Evolutionary conservation across 202 grass and related monocot species (phyloP).

Genomic region (Setaria viridis): DNA sequence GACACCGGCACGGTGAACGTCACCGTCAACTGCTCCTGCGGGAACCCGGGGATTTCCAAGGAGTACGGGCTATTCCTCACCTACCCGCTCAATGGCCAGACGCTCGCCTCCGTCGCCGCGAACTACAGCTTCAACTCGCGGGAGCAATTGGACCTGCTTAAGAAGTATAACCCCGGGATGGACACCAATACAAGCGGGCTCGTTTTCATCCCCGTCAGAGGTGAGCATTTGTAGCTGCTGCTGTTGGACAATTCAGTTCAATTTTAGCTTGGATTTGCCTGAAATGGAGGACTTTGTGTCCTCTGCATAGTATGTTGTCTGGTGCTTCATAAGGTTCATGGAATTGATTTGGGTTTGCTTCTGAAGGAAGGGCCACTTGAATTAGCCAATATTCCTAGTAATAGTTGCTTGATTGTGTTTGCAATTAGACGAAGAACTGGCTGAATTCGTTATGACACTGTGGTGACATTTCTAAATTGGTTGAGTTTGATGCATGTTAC

Average conservation of each 20-base stretch:
- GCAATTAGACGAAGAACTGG: neutral
- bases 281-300: neutral
- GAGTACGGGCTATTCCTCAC: constrained; percentile 78
- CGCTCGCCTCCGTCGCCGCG: constrained; percentile 38
- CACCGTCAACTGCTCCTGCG: constrained; percentile 86
- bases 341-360: neutral
- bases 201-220: constrained; percentile 69
- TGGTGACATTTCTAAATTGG: neutral
- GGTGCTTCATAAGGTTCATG: neutral
- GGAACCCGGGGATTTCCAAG: constrained; percentile 37
- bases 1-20: constrained; percentile 35
- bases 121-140: constrained; percentile 31
- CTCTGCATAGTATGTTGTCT: neutral
- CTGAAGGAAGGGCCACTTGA: neutral
- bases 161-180: constrained; percentile 64
- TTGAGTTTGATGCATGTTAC: neutral
- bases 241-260: constrained; percentile 3
- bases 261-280: neutral
- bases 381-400: neutral
- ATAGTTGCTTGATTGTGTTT: neutral
- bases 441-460: neutral
- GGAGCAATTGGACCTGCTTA: constrained; percentile 43
- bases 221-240: constrained; percentile 38
- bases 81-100: constrained; percentile 63
- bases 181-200: constrained; percentile 26